phyloP scores from a whole-genome alignment of 148 eudicot species.

The Persicaria maculosa region DNA sequence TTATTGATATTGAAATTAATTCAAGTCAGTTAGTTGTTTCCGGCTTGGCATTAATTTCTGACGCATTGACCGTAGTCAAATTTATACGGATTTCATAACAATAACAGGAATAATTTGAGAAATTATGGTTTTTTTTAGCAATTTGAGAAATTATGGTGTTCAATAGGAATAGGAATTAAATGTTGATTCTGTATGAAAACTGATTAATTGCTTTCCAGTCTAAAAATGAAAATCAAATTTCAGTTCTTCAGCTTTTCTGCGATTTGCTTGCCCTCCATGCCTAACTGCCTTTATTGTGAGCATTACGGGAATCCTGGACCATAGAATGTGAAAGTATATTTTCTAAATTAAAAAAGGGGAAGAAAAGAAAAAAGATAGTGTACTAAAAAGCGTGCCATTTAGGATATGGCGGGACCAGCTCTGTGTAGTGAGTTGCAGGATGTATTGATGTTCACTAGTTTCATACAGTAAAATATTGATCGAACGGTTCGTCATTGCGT shows the following conservation, averaged over 20 bases:
- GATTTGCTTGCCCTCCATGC: neutral
- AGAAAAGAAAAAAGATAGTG: neutral
- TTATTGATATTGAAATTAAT: too few relatives aligned
- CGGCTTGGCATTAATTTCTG: neutral
- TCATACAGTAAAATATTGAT: too few relatives aligned
- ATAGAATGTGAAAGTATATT: neutral
- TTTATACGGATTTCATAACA: neutral
- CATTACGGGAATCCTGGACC: too few relatives aligned
- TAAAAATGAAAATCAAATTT: neutral
- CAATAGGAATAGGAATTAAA: neutral
- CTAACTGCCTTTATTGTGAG: neutral
- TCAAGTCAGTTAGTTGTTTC: too few relatives aligned
- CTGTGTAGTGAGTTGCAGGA: too few relatives aligned
- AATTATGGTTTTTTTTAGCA: neutral
- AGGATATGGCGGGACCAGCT: constrained; percentile 11
- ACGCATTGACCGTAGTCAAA: neutral
- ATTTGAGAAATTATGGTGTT: neutral
- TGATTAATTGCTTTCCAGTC: neutral
- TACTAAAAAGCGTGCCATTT: constrained; percentile 7
- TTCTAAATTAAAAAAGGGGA: neutral
- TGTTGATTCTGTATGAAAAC: neutral
- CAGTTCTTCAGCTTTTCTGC: neutral
- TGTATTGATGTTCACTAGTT: too few relatives aligned
- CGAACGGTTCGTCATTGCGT: too few relatives aligned
- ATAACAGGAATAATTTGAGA: neutral